phyloP scores from a whole-genome alignment of 1,284 basidiomycete species.

The Clitocybe nebularis region DNA sequence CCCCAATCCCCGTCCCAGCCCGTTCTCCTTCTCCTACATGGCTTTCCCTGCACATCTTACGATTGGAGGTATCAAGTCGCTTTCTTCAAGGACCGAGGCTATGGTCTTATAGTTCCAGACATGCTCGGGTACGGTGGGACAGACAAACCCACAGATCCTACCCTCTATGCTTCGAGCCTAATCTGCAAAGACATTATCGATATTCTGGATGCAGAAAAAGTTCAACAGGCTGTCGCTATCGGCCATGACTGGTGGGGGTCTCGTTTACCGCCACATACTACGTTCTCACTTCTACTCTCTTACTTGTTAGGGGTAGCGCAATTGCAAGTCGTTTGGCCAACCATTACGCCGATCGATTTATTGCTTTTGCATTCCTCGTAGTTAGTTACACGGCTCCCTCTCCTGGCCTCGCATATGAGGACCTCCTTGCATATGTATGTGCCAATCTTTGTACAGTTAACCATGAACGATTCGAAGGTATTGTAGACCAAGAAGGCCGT shows the following conservation, averaged over 20 bases:
- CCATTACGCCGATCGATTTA: slow-evolving; percentile 34
- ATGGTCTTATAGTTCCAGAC: slow-evolving; percentile 50
- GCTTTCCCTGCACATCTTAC: slow-evolving; percentile 41
- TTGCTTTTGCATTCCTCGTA: slow-evolving; percentile 39
- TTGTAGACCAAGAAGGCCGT: slow-evolving; percentile 24
- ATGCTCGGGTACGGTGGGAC: slow-evolving; percentile 52
- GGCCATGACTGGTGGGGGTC: slow-evolving; percentile 45
- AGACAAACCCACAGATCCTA: slow-evolving; percentile 41
- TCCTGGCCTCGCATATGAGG: no score
- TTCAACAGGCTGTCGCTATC: slow-evolving; percentile 36
- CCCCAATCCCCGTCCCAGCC: slow-evolving; percentile 21
- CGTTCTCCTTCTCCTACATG: slow-evolving; percentile 42
- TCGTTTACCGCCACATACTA: no score
- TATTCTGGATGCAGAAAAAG: slow-evolving; percentile 37
- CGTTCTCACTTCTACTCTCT: no score
- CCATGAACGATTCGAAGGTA: no score
- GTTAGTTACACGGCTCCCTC: slow-evolving; percentile 33
- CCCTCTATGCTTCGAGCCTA: slow-evolving; percentile 33
- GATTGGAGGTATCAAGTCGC: slow-evolving; percentile 44
- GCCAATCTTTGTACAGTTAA: no score
- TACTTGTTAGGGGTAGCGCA: no score
- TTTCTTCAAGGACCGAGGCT: slow-evolving; percentile 41
- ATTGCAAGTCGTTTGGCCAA: slow-evolving; percentile 35
- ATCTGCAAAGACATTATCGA: slow-evolving; percentile 43
- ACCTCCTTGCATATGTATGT: no score